These are phyloP conservation scores for Fraxinus velutina DNA, from an alignment of 305 asterid genomes.

Conservation along the genomic window DNA sequence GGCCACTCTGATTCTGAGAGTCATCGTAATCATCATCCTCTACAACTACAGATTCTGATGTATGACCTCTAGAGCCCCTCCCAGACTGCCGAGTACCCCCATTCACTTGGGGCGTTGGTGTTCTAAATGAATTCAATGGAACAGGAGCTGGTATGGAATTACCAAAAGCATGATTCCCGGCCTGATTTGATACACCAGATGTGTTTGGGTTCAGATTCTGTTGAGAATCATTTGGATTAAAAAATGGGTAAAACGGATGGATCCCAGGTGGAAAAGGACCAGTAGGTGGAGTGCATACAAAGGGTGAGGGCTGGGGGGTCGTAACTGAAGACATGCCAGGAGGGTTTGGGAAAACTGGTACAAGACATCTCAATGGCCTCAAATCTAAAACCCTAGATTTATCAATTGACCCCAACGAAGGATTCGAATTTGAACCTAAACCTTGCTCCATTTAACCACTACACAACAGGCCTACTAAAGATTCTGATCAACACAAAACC, in stretches of 20 bases:
- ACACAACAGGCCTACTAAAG: conserved; percentile 9
- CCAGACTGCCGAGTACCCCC: conserved; percentile 41
- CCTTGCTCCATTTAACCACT: conserved; percentile 62
- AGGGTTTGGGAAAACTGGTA: conserved; percentile 68
- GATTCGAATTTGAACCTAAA: conserved; percentile 43
- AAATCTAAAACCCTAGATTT: conserved; percentile 66
- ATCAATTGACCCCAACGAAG: conserved; percentile 44
- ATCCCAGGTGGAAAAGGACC: conserved; percentile 87
- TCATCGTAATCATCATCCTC: conserved; percentile 36
- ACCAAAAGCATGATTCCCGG: conserved; percentile 32
- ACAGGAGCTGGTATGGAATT: conserved; percentile 55
- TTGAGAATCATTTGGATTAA: conserved; percentile 35
- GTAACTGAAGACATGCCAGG: conserved; percentile 48
- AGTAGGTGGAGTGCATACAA: conserved; percentile 74
- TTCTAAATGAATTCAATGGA: conserved; percentile 68
- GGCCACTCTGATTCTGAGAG: conserved; percentile 35
- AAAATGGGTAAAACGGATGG: conserved; percentile 71
- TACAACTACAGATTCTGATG: conserved; percentile 23
- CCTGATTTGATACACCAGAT: conserved; percentile 30
- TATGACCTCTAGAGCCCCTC: conserved; percentile 31
- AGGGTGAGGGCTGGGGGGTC: conserved; percentile 65
- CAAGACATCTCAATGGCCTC: conserved; percentile 71
- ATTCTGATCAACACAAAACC: conserved; percentile 3
- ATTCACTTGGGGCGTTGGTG: conserved; percentile 48
- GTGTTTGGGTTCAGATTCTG: conserved; percentile 20